Base-by-base conservation (phyloP, 2,329 filamentous ascomycete species). In the Colletotrichum euphorbiae region DNA sequence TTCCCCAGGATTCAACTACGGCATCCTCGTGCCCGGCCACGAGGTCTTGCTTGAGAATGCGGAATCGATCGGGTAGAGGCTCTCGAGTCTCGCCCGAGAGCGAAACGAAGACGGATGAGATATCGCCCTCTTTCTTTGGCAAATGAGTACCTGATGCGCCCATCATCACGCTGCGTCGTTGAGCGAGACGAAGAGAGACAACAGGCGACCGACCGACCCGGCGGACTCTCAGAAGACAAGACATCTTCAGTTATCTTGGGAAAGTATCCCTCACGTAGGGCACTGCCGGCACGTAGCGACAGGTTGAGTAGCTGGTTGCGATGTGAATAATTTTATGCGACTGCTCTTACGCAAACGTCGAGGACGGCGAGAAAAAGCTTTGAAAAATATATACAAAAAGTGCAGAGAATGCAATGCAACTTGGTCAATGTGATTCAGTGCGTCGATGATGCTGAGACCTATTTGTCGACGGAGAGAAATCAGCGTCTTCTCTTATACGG, bases 61-160 rank as follows among this genome's bases (percentile, higher is more conserved):
- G 82, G 72, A 87, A 91, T 0, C 86, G 80, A 66, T 84, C 79
- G 0, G 88, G 87, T 0, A 91, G 79, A 0, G 85, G 82, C 11
- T 77, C 73, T 4, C 78, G 73, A 7, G 78, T 73, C 2, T 74
- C 74, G 0, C 86, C 85, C 0, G 87, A 87, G 2, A 91, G 78
- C 0, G 88, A 90, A 0, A 84, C 83, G 65, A 91, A 91, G 1
- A 87, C 79, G 58, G 88, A 87, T 0, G 88, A 88, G 38, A 91
- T 90, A 70, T 90, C 84, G 3, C 89, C 89, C 71, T 88, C 86
- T 43, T 84, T 82, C 71, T 88, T 89, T 12, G 71, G 55, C 3
- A 43, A 54, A 13, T 61, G 54, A 1, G 51, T 33, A 9, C 50
- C 43, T n/a, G 57, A 50, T 3, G 43, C 56, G 19, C 50, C 62